A percentile compares a stretch with the other conserved stretches of the same genome.
Evolutionary conservation across 176 grass and related monocot species (phyloP).

Genomic region (Pontederia crassipes): DNA sequence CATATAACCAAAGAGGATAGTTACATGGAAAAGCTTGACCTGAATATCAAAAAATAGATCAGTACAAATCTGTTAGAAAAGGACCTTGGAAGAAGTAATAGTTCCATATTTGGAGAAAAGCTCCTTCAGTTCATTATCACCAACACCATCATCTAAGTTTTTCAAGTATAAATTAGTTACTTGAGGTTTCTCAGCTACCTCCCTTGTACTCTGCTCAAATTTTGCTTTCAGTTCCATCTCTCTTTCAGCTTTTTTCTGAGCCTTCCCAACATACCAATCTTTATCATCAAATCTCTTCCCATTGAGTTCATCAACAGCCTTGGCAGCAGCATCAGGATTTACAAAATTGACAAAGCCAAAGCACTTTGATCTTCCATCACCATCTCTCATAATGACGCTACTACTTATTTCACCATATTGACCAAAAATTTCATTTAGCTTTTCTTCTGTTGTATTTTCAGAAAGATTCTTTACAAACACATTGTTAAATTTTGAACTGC

Average conservation of each 20-base stretch:
- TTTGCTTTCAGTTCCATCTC: conserved; percentile 77
- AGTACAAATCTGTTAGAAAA: conserved; percentile 1
- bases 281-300: conserved; percentile 79
- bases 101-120: conserved; percentile 59
- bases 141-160: conserved; percentile 82
- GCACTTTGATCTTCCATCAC: conserved; percentile 89
- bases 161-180: conserved; percentile 87
- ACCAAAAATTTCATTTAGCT: conserved; percentile 68
- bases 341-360: conserved; percentile 99
- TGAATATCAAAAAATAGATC: neutral
- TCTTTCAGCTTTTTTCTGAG: conserved; percentile 90
- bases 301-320: conserved; percentile 77
- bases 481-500: conserved; percentile 70
- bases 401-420: conserved; percentile 83
- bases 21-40: neutral
- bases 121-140: conserved; percentile 75
- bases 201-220: conserved; percentile 68
- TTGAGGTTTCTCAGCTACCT: conserved; percentile 47
- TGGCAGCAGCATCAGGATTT: conserved; percentile 55
- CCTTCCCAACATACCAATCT: conserved; percentile 92
- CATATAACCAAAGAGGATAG: neutral
- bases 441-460: conserved; percentile 69
- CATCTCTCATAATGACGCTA: conserved; percentile 72
- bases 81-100: conserved; percentile 88
- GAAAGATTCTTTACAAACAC: conserved; percentile 89